phyloP scores from a whole-genome alignment of 768 basidiomycete species.

The Russula sp. region DNA sequence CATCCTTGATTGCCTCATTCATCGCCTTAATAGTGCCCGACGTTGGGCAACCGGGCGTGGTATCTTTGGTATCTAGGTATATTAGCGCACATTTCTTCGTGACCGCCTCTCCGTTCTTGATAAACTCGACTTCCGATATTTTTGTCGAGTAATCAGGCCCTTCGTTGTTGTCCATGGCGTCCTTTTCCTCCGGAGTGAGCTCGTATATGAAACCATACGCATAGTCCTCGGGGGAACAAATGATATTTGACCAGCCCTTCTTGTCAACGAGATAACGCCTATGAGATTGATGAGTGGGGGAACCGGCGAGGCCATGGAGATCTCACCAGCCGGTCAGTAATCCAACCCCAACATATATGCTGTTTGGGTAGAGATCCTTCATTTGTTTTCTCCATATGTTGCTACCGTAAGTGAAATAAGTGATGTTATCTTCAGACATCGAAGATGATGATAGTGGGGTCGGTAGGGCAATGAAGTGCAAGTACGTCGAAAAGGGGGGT shows the following conservation, averaged over 20 bases:
- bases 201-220: constrained; percentile 15
- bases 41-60: constrained; percentile 4
- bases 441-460: too few relatives aligned
- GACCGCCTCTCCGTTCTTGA: neutral
- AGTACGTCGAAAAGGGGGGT: too few relatives aligned
- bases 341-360: constrained; percentile 6
- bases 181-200: constrained; percentile 5
- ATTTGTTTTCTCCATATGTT: constrained; percentile 18
- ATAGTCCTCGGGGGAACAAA: constrained; percentile 2
- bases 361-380: constrained; percentile 11
- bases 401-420: constrained; percentile 17
- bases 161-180: constrained; percentile 6
- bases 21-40: constrained; percentile 16
- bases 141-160: neutral
- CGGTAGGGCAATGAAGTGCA: too few relatives aligned
- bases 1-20: constrained; percentile 11
- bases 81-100: constrained; percentile 1
- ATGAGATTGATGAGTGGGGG: neutral
- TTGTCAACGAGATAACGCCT: constrained; percentile 17
- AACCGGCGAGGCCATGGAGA: neutral
- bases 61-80: constrained; percentile 5
- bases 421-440: too few relatives aligned
- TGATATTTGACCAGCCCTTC: constrained; percentile 3
- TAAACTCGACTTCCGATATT: neutral
- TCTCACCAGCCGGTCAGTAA: constrained; percentile 9